These are phyloP conservation scores for Kluyveromyces nonfermentans DNA, from an alignment of 805 yeast species.

Conservation along the genomic window DNA sequence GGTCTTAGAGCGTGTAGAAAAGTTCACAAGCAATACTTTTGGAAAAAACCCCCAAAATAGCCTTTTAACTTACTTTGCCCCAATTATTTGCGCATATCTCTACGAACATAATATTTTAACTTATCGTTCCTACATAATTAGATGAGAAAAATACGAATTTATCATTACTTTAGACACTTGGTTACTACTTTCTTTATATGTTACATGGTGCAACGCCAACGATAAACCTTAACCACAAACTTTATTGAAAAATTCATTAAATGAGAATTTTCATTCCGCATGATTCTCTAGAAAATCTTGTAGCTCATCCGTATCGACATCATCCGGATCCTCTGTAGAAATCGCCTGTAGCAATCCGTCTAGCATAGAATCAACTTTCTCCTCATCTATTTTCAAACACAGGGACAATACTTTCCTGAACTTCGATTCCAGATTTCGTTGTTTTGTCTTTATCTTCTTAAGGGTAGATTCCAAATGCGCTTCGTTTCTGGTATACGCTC, in stretches of 20 bases:
- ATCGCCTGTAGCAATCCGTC: slow-evolving; percentile 86
- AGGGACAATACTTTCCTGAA: slow-evolving; percentile 82
- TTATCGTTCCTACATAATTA: not conserved
- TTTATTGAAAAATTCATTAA: too few relatives aligned
- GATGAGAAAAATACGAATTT: not conserved
- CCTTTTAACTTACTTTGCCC: not conserved
- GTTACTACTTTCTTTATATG: too few relatives aligned
- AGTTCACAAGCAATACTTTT: slow-evolving; percentile 70
- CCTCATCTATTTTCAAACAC: slow-evolving; percentile 81
- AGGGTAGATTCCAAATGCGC: slow-evolving; percentile 44
- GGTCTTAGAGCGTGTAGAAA: slow-evolving; percentile 85
- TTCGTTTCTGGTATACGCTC: slow-evolving; percentile 71
- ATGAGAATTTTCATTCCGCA: slow-evolving; percentile 20
- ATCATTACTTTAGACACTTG: not conserved
- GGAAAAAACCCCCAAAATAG: slow-evolving; percentile 36
- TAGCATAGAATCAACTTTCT: slow-evolving; percentile 68
- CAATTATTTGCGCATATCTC: not conserved
- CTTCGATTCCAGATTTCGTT: slow-evolving; percentile 55
- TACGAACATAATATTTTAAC: not conserved
- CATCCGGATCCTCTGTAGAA: slow-evolving; percentile 67
- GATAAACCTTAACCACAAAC: not conserved
- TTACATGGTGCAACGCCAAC: not conserved
- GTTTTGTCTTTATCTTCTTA: slow-evolving; percentile 41
- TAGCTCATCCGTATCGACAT: slow-evolving; percentile 44
- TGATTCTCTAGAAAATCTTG: slow-evolving; percentile 44